Evolutionary conservation across 441 rosid genomes (phyloP).

Genomic region (Manihot esculenta): DNA sequence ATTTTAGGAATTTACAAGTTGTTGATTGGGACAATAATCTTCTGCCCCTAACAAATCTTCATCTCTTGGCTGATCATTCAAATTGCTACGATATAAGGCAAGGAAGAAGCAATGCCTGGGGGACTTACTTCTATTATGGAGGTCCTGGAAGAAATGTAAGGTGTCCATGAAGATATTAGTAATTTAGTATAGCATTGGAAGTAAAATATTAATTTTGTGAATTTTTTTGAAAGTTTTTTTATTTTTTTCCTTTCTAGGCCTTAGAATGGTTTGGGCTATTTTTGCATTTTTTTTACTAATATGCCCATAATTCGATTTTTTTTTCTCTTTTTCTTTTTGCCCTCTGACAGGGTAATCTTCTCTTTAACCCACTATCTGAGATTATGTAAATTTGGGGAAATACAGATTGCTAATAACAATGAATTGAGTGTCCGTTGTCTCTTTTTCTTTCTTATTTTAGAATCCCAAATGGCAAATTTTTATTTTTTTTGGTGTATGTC

Average conservation of each 20-base stretch:
- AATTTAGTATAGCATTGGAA: conserved; percentile 21
- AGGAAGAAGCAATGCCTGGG: conserved; percentile 83
- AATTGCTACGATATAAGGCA: conserved; percentile 83
- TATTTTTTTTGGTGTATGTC: too few relatives aligned
- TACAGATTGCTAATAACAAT: conserved; percentile 30
- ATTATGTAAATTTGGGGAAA: conserved; percentile 31
- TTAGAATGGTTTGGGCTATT: conserved; percentile 19
- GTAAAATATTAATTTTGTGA: not conserved
- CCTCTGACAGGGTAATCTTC: conserved; percentile 20
- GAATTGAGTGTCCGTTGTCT: conserved; percentile 20
- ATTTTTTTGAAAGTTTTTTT: not conserved
- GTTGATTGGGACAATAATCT: conserved; percentile 97
- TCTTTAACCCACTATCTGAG: conserved; percentile 5
- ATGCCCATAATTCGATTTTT: too few relatives aligned
- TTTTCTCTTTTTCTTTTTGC: conserved; percentile 1
- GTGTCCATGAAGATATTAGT: conserved; percentile 50
- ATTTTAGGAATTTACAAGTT: conserved; percentile 75
- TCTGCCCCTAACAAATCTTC: conserved; percentile 61
- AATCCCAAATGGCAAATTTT: too few relatives aligned
- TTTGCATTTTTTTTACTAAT: not conserved
- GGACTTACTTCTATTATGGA: conserved; percentile 89
- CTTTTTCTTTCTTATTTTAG: not conserved
- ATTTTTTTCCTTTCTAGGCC: conserved; percentile 16
- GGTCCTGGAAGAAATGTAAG: conserved; percentile 92
- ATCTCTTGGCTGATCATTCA: conserved; percentile 77